phyloP scores from a whole-genome alignment of 441 rosid species.

The Gossypium trilobum region DNA sequence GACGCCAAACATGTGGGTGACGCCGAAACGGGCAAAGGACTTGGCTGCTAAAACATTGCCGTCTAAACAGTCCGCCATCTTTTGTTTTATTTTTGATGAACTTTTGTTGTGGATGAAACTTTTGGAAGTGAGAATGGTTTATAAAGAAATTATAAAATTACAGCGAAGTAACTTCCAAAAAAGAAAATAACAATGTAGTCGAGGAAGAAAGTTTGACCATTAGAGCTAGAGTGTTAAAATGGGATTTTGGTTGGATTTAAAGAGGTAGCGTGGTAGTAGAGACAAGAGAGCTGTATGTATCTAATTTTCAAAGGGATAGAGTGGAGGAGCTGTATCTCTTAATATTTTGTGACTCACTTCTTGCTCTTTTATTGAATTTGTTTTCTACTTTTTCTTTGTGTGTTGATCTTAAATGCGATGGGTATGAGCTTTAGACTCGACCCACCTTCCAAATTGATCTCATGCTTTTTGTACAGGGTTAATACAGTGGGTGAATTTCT shows the following conservation, averaged over 20 bases:
- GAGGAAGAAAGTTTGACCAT: not conserved
- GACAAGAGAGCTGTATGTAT: too few species aligned
- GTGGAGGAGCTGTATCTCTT: too few species aligned
- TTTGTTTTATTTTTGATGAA: not conserved
- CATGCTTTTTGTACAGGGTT: too few species aligned
- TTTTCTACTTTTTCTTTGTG: too few species aligned
- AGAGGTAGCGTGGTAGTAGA: not conserved
- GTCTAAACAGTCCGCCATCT: slow-evolving; percentile 46
- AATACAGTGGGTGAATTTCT: too few species aligned
- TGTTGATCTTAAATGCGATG: too few species aligned
- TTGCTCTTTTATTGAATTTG: not conserved
- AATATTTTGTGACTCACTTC: too few species aligned
- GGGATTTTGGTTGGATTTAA: not conserved
- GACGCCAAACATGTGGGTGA: slow-evolving; percentile 83
- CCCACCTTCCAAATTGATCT: too few species aligned
- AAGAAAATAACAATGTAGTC: not conserved
- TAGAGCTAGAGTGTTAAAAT: not conserved
- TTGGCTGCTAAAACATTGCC: slow-evolving; percentile 64
- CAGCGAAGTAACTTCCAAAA: not conserved
- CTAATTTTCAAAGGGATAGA: too few species aligned
- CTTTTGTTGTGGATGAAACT: not conserved
- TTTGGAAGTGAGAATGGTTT: not conserved
- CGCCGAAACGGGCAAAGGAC: slow-evolving; percentile 59
- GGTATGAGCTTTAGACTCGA: too few species aligned
- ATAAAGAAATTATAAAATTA: not conserved